Evolutionary conservation across 2,329 filamentous ascomycete genomes (phyloP), one percentile per base, ranked within the genome.

Genomic region (Verticillium nonalfalfae): DNA sequence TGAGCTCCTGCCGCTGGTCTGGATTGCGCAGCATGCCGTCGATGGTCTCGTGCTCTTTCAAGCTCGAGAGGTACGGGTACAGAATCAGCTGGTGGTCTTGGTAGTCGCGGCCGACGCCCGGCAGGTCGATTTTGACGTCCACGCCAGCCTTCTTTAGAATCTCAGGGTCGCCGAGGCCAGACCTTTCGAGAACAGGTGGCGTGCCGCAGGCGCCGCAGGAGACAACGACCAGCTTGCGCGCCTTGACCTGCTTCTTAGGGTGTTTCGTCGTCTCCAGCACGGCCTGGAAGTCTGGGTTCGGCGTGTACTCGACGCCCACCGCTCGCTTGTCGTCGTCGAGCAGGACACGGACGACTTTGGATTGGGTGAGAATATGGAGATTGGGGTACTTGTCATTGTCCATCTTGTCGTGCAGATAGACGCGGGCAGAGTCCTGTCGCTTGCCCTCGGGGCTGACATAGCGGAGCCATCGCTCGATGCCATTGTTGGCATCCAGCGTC

Each of bases 251-350:
- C 39, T 45, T 57, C n/a, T 64, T 54, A 4, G 64, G 62, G 0
- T 61, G 62, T 18, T 57, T 36, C 1, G 64, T 65, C 1, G 64
- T 64, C 39, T 35, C 64, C n/a, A 65, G 36, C 7, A 55, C 34
- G 5, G 63, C 59, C 36, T 72, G 70, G 31, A 69, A 68, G 4
- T 60, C 61, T 6, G 71, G 59, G 33, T 70, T 83, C 34, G 81
- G 79, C 21, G 80, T 77, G 64, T 82, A 86, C 66, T 88, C 83
- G 1, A 90, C 79, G 0, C 86, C 87, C 0, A 79, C 74, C 3
- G 87, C 87, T 45, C 75, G 70, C 52, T 78, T 84, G 2, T 77
- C 74, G 4, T 82, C 76, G 13, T 65, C 63, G 58, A 87, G 83
- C 5, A 87, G 61, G 1, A 67, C 61, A 7, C 59, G 59, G 5